Percentiles rank a stretch among this genome's conserved stretches.
phyloP scores from a whole-genome alignment of 2,329 filamentous ascomycete genomes.

The Fusarium palustre region DNA sequence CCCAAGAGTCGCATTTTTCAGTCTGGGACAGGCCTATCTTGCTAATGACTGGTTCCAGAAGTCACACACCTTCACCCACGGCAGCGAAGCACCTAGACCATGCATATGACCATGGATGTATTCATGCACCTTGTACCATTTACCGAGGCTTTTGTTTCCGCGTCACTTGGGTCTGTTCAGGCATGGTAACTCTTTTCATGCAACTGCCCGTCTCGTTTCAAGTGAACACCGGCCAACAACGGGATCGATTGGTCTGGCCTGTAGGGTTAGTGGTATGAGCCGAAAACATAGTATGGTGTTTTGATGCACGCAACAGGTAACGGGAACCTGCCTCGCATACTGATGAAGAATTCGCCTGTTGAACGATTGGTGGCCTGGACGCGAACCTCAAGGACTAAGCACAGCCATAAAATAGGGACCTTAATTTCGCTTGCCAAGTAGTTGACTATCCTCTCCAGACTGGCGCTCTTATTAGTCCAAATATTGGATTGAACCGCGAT shows the following conservation, averaged over 20 bases:
- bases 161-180: slow-evolving; percentile 8
- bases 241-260: slow-evolving; percentile 7
- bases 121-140: slow-evolving; percentile 6
- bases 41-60: slow-evolving; percentile 11
- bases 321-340: slow-evolving; percentile 1
- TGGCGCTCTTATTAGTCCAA: background rate
- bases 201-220: slow-evolving; percentile 30
- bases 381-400: background rate
- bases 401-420: background rate
- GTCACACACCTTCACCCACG: slow-evolving; percentile 18
- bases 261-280: background rate
- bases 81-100: slow-evolving; percentile 10
- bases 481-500: background rate
- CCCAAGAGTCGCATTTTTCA: slow-evolving; percentile 25
- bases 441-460: background rate
- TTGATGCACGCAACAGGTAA: background rate
- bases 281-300: slow-evolving; percentile 5
- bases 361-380: background rate
- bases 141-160: slow-evolving; percentile 30
- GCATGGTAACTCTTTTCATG: slow-evolving; percentile 10
- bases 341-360: background rate
- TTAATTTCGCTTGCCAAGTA: no score
- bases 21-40: background rate
- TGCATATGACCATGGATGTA: slow-evolving; percentile 11
- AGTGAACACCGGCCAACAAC: slow-evolving; percentile 9